These are phyloP conservation scores for Saccharomycodes ludwigii DNA, from an alignment of 805 yeast genomes.

Conservation along the genomic window DNA sequence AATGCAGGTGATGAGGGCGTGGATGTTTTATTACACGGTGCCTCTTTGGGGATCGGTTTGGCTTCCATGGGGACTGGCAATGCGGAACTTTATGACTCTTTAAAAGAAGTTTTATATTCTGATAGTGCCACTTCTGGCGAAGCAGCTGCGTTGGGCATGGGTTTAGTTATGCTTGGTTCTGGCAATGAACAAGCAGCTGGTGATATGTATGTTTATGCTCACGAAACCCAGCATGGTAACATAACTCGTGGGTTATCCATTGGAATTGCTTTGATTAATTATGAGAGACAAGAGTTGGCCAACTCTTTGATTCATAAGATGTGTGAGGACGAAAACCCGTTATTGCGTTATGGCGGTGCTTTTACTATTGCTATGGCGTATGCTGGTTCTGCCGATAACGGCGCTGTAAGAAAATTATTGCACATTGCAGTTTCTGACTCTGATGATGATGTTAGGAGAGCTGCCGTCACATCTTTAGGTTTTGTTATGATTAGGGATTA, in stretches of 20 bases:
- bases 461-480: slow-evolving; percentile 85
- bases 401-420: slow-evolving; percentile 72
- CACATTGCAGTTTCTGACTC: slow-evolving; percentile 96
- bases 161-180: slow-evolving; percentile 88
- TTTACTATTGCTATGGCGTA: slow-evolving; percentile 90
- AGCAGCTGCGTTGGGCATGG: slow-evolving; percentile 95
- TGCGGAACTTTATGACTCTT: slow-evolving; percentile 61
- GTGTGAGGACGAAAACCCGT: slow-evolving; percentile 63
- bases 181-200: slow-evolving; percentile 54
- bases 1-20: slow-evolving; percentile 53
- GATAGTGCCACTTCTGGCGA: slow-evolving; percentile 93
- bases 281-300: slow-evolving; percentile 76
- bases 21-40: slow-evolving; percentile 89
- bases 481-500: slow-evolving; percentile 84
- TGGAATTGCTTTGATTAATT: slow-evolving; percentile 77
- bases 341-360: slow-evolving; percentile 91
- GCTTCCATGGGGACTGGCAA: slow-evolving; percentile 91
- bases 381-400: slow-evolving; percentile 89
- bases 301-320: slow-evolving; percentile 54
- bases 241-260: slow-evolving; percentile 88
- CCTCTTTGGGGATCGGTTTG: slow-evolving; percentile 87
- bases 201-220: slow-evolving; percentile 84
- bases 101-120: slow-evolving; percentile 71
- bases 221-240: slow-evolving; percentile 92
- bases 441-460: slow-evolving; percentile 91